Conservation (phyloP, 345 rosid species). For the Eucalyptus tenuipes region DNA sequence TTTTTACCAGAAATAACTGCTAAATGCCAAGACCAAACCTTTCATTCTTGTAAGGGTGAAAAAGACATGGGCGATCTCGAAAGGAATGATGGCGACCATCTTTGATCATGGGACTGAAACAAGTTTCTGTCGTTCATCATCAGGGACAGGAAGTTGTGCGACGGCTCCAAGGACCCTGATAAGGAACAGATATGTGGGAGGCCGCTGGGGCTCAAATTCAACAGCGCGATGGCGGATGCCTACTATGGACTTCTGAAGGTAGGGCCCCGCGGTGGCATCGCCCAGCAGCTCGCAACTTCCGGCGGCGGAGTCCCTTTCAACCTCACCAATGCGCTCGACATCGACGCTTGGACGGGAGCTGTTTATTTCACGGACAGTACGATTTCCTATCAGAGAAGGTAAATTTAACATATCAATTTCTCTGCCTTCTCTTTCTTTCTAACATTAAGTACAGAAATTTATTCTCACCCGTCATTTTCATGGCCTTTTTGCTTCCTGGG, state of each 20-base stretch:
- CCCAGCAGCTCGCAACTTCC: conserved; percentile 10
- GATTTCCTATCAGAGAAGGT: conserved; percentile 31
- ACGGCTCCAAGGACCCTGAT: conserved; percentile 12
- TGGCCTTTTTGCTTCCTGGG: neutral
- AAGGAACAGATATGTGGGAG: conserved; percentile 37
- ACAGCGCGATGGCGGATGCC: conserved; percentile 36
- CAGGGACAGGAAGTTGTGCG: conserved; percentile 22
- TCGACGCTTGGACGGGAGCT: conserved; percentile 17
- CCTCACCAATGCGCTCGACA: conserved; percentile 31
- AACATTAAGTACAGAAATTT: neutral
- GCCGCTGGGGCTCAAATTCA: conserved; percentile 39
- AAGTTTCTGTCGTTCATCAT: neutral
- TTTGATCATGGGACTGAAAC: neutral
- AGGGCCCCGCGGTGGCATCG: conserved; percentile 26
- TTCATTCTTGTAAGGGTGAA: neutral
- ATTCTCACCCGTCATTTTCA: neutral
- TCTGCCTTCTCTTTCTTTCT: neutral
- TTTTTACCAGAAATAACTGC: neutral
- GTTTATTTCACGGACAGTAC: conserved; percentile 50
- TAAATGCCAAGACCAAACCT: neutral
- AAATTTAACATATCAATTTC: neutral
- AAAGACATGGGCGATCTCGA: neutral
- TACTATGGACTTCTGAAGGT: conserved; percentile 34
- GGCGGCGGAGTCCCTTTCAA: conserved; percentile 23
- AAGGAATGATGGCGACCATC: neutral